Evolutionary conservation across 352 stramenopile species (phyloP).

Genomic region (Globisporangium nagaii): DNA sequence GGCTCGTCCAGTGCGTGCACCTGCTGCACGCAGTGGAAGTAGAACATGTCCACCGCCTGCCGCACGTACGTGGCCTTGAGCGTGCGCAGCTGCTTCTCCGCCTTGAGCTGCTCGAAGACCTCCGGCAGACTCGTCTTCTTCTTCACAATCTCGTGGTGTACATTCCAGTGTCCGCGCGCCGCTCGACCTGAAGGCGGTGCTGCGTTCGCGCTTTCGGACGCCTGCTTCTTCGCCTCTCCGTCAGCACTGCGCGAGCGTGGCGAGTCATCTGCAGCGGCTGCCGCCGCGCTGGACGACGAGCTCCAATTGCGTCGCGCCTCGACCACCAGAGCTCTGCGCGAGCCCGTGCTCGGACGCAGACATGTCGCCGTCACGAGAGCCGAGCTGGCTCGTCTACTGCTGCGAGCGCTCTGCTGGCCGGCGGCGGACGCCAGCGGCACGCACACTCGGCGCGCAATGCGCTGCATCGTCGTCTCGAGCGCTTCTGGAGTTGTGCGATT

Average conservation of each 20-base stretch:
- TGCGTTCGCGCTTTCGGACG: too few relatives aligned
- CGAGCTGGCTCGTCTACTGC: neutral
- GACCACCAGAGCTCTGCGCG: neutral
- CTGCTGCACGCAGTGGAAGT: constrained; percentile 64
- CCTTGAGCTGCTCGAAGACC: constrained; percentile 43
- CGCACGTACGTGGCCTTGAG: constrained; percentile 21
- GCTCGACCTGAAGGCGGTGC: neutral
- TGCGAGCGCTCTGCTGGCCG: neutral
- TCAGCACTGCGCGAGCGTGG: neutral
- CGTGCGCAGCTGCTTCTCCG: constrained; percentile 29
- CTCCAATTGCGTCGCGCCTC: neutral
- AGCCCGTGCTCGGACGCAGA: neutral
- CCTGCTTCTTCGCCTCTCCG: too few relatives aligned
- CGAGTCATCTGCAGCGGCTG: neutral
- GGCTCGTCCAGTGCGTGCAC: constrained; percentile 20
- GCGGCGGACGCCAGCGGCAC: neutral
- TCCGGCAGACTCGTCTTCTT: constrained; percentile 41
- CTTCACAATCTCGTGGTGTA: constrained; percentile 43
- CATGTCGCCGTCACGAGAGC: neutral
- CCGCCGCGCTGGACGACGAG: neutral
- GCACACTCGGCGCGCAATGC: neutral
- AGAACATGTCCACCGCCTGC: constrained; percentile 66
- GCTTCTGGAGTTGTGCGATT: too few relatives aligned
- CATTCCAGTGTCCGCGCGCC: constrained; percentile 20
- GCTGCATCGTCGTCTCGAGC: neutral